Base-by-base conservation (phyloP, 306 rosid species). In the Quercus parvula region DNA sequence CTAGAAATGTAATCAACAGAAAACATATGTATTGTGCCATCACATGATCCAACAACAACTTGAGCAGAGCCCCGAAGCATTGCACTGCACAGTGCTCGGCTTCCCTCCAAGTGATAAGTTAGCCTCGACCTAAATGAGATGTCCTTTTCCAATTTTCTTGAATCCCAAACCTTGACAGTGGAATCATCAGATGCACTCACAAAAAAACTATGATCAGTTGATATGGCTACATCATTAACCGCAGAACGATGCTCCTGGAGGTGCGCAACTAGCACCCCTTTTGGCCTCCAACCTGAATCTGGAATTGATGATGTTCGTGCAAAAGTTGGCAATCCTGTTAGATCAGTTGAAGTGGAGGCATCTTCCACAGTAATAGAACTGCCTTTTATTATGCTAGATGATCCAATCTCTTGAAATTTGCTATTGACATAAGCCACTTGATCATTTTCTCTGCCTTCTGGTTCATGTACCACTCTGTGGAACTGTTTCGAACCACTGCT, bases 261-360 rank as follows among this genome's bases (percentile, higher is more conserved):
- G 84, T 95, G 99, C 24, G 98, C 99, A 86, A 92, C 95, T 88
- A 95, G 83, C 71, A 95, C 97, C 52, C 99, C 99, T 44, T 92
- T 94, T 4, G 99, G 99, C 84, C 92, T 90, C 99, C 99, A 95
- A 71, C 97, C 99, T 62, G 98, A 91, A 82, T 95, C 98, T 46
- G 94, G 87, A 78, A 90, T 79, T 52, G 95, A 81, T 49, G 91
- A 79, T 54, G 91, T 75, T 79, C 93, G 89, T 73, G 90, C 62
- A 84, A 89, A 85, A 78, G 97, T 79, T 33, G 92, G 88, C 84
- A 86, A 77, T 86, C 90, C 89, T 49, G 94, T 81, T 56, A 78
- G 68, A 89, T 92, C 99, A 58, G 90, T 84, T 77, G 87, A 81
- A 28, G 83, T 56, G 71, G 92, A 73, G 78, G 85, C 83, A 87